Conservation (phyloP, 108 stramenopile species). For the Cyclotella atomus region DNA sequence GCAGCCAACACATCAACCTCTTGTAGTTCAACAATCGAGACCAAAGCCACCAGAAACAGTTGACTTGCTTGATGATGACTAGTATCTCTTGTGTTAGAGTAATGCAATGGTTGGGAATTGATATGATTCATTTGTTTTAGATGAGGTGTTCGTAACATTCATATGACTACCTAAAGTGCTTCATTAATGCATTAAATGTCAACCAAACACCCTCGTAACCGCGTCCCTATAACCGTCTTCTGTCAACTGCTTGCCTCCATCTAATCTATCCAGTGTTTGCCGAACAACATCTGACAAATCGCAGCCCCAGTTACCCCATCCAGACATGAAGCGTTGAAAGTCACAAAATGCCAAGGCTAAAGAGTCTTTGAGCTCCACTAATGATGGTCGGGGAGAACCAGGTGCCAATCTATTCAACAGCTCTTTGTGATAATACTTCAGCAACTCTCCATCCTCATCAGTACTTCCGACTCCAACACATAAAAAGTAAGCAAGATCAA, state of each 20-base stretch:
- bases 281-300: conserved; percentile 47
- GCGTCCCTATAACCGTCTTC: conserved; percentile 68
- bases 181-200: too few species aligned
- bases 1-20: not conserved
- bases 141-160: too few species aligned
- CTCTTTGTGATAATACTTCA: conserved; percentile 49
- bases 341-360: conserved; percentile 69
- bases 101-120: too few species aligned
- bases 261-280: conserved; percentile 52
- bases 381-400: conserved; percentile 34
- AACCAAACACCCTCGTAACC: conserved; percentile 44
- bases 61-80: conserved; percentile 39
- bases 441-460: conserved; percentile 20
- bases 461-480: conserved; percentile 47
- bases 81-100: too few species aligned
- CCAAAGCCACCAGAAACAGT: conserved; percentile 17
- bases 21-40: not conserved
- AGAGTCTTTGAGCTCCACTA: conserved; percentile 54
- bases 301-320: conserved; percentile 78
- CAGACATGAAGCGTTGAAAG: conserved; percentile 69
- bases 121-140: too few species aligned
- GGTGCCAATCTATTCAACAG: conserved; percentile 19
- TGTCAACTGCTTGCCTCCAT: conserved; percentile 57
- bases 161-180: too few species aligned
- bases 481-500: conserved; percentile 79